Base-by-base conservation (phyloP, 352 stramenopile genomes). In the Globisporangium splendens region DNA sequence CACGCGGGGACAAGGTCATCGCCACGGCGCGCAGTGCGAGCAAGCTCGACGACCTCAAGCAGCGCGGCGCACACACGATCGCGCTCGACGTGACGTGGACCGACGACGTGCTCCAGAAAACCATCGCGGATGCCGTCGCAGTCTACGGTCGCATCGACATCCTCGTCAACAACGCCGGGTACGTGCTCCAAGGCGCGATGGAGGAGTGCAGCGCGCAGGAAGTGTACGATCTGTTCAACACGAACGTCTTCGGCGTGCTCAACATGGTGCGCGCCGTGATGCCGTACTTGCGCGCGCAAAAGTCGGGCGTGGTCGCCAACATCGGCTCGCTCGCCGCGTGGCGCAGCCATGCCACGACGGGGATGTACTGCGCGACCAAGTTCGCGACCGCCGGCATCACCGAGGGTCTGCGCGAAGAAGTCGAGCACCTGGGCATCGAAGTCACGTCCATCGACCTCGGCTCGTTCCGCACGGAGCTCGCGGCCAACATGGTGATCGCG, bases 121-220 rank as follows among this genome's bases (percentile, higher is more conserved):
- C 70, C 8, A 53, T 74, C 8, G 60, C 52, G n/a, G 44, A 74
- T 44, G 73, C 72, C 0, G 31, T 78, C 31, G 54, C 46, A 8
- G 56, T 77, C 46, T 77, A 79, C 59, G 75, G 72, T 21, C 61
- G 63, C 28, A 79, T 85, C 57, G 71, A 85, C 55, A 70, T 83
- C 48, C 56, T 85, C 18, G 71, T 85, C 15, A 82, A 82, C 62
- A 80, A 85, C 47, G 72, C 72, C 10, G 70, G 65, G 8, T 80
- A 80, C 46, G 48, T 72, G 46, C 68, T 78, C 11, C 63, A 72
- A 17, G 75, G 72, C 10, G 70, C 73, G 0, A 69, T 85, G 28
- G 75, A 85, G 54, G 75, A 80, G 56, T 76, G 68, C 50, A 66
- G 65, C 17, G 46, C 63, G 43, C 62, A 73, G 38, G 72, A 81